Percentiles rank a stretch among this genome's conserved stretches.
Conservation (phyloP, 495 filamentous ascomycete genomes). For the Friedmanniomyces simplex region DNA sequence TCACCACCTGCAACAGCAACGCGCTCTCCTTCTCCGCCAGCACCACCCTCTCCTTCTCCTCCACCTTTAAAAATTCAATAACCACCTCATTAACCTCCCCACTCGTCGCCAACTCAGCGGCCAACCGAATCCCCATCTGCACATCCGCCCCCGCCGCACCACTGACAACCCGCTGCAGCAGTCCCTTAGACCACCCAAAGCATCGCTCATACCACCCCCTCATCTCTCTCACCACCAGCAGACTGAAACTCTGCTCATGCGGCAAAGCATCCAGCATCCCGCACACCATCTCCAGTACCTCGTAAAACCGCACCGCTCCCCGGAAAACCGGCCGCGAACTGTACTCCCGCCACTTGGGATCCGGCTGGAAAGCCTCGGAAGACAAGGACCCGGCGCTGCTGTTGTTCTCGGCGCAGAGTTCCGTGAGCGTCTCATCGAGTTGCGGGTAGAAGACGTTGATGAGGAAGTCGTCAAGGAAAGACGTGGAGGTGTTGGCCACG, state of each 20-base stretch:
- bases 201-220: constrained; percentile 85
- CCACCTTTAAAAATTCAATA: constrained; percentile 48
- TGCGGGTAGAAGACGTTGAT: constrained; percentile 97
- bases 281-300: constrained; percentile 79
- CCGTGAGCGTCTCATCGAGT: constrained; percentile 85
- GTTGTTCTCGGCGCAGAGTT: constrained; percentile 70
- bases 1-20: constrained; percentile 54
- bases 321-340: constrained; percentile 83
- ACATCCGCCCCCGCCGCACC: background rate
- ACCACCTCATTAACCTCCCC: constrained; percentile 58
- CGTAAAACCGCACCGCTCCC: constrained; percentile 82
- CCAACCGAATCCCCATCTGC: constrained; percentile 46
- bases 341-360: constrained; percentile 65
- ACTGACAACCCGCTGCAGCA: constrained; percentile 40
- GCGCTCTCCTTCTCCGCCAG: constrained; percentile 49
- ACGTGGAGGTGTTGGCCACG: constrained; percentile 75
- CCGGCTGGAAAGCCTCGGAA: constrained; percentile 72
- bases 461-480: constrained; percentile 95
- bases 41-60: constrained; percentile 26
- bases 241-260: constrained; percentile 89
- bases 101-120: constrained; percentile 58
- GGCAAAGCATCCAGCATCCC: constrained; percentile 91
- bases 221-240: constrained; percentile 83
- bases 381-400: no score
- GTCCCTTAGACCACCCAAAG: constrained; percentile 71